These are phyloP conservation scores for Phyllosticta citriasiana DNA, from an alignment of 2,329 filamentous ascomycete species.

Conservation along the genomic window DNA sequence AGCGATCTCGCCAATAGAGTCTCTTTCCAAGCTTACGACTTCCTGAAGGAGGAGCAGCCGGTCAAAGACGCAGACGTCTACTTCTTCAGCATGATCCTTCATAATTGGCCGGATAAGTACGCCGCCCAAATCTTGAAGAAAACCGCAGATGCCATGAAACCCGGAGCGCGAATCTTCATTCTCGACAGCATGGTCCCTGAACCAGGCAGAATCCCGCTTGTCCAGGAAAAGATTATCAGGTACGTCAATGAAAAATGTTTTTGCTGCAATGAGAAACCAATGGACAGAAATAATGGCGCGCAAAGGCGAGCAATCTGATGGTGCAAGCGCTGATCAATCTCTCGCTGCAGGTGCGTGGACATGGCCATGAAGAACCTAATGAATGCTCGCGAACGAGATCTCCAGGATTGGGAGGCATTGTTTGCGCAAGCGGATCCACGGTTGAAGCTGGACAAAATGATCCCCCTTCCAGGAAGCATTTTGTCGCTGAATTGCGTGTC, in stretches of 20 bases:
- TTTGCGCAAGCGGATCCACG: background rate
- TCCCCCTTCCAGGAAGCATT: background rate
- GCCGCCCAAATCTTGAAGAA: slow-evolving; percentile 28
- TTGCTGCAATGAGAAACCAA: background rate
- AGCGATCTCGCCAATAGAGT: background rate
- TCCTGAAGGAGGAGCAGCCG: background rate
- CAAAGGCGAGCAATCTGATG: background rate
- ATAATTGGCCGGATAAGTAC: slow-evolving; percentile 29
- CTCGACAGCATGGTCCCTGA: slow-evolving; percentile 10
- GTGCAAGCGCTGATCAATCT: background rate
- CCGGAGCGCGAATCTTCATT: slow-evolving; percentile 8
- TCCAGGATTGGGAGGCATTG: background rate
- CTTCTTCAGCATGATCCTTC: slow-evolving; percentile 25
- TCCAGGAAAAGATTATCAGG: background rate
- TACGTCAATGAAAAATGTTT: background rate
- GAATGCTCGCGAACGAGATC: background rate
- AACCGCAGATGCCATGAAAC: slow-evolving; percentile 30
- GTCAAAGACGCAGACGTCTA: background rate
- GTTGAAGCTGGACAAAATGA: background rate
- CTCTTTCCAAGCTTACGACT: background rate
- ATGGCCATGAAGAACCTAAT: background rate
- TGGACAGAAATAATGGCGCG: background rate
- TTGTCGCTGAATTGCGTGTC: background rate
- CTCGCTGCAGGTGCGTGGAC: background rate
- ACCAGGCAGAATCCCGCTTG: background rate